Evolutionary conservation across 306 rosid genomes (phyloP).

Genomic region (Begonia masoniana): DNA sequence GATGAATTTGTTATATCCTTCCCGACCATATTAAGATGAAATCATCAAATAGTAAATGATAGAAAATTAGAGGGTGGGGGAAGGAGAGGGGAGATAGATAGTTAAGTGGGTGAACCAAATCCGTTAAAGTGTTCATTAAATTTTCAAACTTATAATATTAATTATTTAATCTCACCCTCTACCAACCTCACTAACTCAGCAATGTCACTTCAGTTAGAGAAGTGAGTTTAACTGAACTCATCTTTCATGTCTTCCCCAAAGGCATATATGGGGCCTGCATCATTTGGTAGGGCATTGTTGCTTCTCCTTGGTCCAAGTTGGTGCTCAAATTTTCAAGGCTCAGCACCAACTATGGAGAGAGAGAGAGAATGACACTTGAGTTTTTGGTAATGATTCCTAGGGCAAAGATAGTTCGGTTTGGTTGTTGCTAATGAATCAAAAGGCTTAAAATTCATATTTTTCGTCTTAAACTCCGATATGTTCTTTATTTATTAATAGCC

Average conservation of each 20-base stretch:
- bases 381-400: too few relatives aligned
- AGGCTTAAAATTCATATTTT: too few relatives aligned
- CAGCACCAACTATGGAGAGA: too few relatives aligned
- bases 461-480: too few relatives aligned
- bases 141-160: neutral
- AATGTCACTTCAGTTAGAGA: constrained; percentile 40
- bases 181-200: constrained; percentile 53
- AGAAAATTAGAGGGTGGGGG: constrained; percentile 3
- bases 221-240: constrained; percentile 51
- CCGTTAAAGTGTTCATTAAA: constrained; percentile 12
- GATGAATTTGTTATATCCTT: neutral
- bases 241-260: neutral
- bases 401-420: too few relatives aligned
- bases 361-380: too few relatives aligned
- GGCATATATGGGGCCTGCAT: too few relatives aligned
- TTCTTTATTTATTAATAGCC: too few relatives aligned
- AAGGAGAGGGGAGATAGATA: constrained; percentile 3
- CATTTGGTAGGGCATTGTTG: too few relatives aligned
- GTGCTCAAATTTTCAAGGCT: too few relatives aligned
- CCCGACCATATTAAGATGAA: neutral
- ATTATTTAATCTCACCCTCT: neutral
- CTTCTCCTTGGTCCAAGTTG: too few relatives aligned
- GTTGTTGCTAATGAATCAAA: too few relatives aligned
- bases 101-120: constrained; percentile 89
- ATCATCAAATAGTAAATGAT: constrained; percentile 4